phyloP scores from a whole-genome alignment of 2,329 filamentous ascomycete species.

The Penicillium fuscoglaucum region DNA sequence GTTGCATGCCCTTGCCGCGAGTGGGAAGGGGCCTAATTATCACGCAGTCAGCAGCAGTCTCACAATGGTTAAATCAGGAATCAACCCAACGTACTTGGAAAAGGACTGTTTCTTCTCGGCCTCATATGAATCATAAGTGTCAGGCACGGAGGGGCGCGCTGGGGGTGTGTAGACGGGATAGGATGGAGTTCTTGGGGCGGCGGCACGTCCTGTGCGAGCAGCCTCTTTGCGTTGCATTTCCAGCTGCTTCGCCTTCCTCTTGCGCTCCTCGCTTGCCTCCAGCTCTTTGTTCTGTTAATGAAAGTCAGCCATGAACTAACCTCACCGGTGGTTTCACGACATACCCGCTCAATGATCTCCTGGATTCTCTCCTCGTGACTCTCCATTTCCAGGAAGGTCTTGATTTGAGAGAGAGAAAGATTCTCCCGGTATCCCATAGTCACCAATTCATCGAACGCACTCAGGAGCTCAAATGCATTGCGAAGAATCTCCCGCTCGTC shows the following conservation, averaged over 20 bases:
- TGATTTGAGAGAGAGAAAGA: constrained; percentile 93
- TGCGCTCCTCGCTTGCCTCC: constrained; percentile 96
- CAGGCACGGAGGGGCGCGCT: constrained; percentile 68
- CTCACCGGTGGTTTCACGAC: constrained; percentile 26
- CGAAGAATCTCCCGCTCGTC: constrained; percentile 94
- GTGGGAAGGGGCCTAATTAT: constrained; percentile 58
- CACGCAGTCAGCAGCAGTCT: constrained; percentile 34
- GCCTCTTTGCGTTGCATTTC: constrained; percentile 99
- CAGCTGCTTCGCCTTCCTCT: constrained; percentile 96
- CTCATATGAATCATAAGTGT: constrained; percentile 91
- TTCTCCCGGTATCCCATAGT: constrained; percentile 96
- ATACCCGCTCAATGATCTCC: constrained; percentile 89
- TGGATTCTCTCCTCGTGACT: constrained; percentile 98
- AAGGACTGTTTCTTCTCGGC: constrained; percentile 94
- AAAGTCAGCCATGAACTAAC: constrained; percentile 24
- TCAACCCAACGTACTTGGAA: constrained; percentile 62
- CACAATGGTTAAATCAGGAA: not conserved
- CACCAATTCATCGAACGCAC: constrained; percentile 95
- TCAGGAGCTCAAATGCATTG: constrained; percentile 94
- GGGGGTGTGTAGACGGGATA: constrained; percentile 90
- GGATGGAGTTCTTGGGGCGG: constrained; percentile 70
- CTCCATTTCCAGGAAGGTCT: constrained; percentile 99
- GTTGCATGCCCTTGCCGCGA: constrained; percentile 97
- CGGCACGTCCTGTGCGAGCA: constrained; percentile 69
- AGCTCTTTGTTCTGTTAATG: constrained; percentile 85